Base-by-base conservation (phyloP, 2,329 filamentous ascomycete species). In the Corynespora cassiicola region DNA sequence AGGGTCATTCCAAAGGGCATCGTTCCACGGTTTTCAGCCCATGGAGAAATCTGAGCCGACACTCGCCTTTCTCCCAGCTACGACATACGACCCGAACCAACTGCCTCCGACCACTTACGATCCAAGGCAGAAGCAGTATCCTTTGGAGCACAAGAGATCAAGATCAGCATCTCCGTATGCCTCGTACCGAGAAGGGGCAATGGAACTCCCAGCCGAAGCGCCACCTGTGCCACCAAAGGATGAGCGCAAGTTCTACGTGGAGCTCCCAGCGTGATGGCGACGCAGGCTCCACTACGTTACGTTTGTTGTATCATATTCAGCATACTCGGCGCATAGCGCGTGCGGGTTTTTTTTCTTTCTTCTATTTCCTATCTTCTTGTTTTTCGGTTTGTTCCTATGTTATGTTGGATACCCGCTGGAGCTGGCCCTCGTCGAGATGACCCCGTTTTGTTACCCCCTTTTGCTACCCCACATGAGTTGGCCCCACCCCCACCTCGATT, bases 231-330 rank as follows among this genome's bases (percentile, higher is more conserved):
- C 48, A 21, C 39, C 42, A 15, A 47, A 50, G 25, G 44, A 42
- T 17, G 33, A 36, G 12, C 20, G 35, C 22, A 20, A 14, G 17
- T 39, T 31, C 17, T 16, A 27, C 24, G 42, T 35, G 12, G 51
- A 54, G 32, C 38, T 54, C n/a, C 45, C 50, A 7, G 45, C 30
- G 23, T 52, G 39, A 50, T 14, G n/a, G n/a, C n/a, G n/a, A n/a
- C n/a, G n/a, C n/a, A n/a, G n/a, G n/a, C n/a, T n/a, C n/a, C n/a
- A n/a, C n/a, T n/a, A n/a, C n/a, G n/a, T n/a, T n/a, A n/a, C n/a
- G n/a, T n/a, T n/a, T n/a, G n/a, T n/a, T n/a, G n/a, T n/a, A n/a
- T n/a, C n/a, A n/a, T n/a, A n/a, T n/a, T n/a, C n/a, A n/a, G n/a
- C n/a, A n/a, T n/a, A n/a, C n/a, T n/a, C n/a, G n/a, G n/a, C n/a